Evolutionary conservation across 345 rosid species (phyloP).

Genomic region (Mallotus nudiflorus): DNA sequence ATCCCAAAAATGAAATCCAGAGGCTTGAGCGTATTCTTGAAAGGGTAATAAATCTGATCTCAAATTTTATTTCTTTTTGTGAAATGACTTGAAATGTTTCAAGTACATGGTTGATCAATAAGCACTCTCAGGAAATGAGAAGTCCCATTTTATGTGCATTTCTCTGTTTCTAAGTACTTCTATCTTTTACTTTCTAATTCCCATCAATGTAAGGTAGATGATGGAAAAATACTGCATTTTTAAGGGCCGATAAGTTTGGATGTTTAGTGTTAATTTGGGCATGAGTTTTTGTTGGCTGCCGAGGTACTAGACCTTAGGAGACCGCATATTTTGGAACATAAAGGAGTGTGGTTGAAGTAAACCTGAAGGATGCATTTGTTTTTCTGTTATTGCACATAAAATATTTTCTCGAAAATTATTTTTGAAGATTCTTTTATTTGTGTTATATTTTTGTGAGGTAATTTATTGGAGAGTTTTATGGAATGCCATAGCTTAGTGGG

Average conservation of each 20-base stretch:
- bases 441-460: too few relatives aligned
- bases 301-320: too few relatives aligned
- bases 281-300: neutral
- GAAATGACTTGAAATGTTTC: neutral
- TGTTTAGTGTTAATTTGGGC: neutral
- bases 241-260: neutral
- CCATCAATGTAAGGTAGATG: neutral
- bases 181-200: neutral
- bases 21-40: conserved; percentile 80
- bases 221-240: neutral
- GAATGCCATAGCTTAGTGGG: too few relatives aligned
- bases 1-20: conserved; percentile 72
- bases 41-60: conserved; percentile 44
- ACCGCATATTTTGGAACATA: too few relatives aligned
- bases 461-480: too few relatives aligned
- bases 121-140: neutral
- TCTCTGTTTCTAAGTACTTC: neutral
- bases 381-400: too few relatives aligned
- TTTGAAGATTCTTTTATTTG: too few relatives aligned
- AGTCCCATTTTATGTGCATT: neutral
- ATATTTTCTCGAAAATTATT: too few relatives aligned
- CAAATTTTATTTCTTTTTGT: neutral
- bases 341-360: too few relatives aligned
- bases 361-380: too few relatives aligned
- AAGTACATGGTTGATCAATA: too few relatives aligned